Conservation (phyloP, 768 basidiomycete genomes). For the Lactarius tabidus region DNA sequence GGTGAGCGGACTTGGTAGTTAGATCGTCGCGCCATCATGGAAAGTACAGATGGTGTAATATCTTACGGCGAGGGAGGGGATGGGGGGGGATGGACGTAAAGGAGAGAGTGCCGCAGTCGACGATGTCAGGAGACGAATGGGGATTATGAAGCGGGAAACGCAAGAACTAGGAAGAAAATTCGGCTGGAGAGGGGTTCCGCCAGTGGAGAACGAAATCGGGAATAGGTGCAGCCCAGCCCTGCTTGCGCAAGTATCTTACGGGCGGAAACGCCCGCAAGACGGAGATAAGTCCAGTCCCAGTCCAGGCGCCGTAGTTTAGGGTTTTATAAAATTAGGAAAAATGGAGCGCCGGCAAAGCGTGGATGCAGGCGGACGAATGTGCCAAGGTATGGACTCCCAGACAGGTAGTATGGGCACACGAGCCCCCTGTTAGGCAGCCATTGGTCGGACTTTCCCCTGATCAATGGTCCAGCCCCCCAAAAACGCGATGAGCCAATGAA, state of each 20-base stretch:
- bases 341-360: slow-evolving; percentile 12
- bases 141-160: slow-evolving; percentile 8
- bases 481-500: background rate
- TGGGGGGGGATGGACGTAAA: background rate
- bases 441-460: slow-evolving; percentile 9
- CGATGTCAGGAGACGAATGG: background rate
- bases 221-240: slow-evolving; percentile 19
- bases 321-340: slow-evolving; percentile 20
- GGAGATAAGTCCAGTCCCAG: slow-evolving; percentile 23
- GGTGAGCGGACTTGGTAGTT: slow-evolving; percentile 22
- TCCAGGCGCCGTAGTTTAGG: slow-evolving; percentile 18
- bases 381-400: slow-evolving; percentile 1
- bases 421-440: background rate
- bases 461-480: slow-evolving; percentile 11
- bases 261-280: slow-evolving; percentile 15
- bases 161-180: slow-evolving; percentile 9
- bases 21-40: slow-evolving; percentile 21
- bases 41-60: background rate
- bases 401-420: slow-evolving; percentile 3
- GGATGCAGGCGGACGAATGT: background rate
- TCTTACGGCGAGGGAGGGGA: background rate
- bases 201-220: slow-evolving; percentile 8
- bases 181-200: background rate
- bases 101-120: background rate
- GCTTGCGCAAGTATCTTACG: slow-evolving; percentile 2